Percentiles rank a stretch among this genome's conserved stretches.
These are phyloP conservation scores for Vicia villosa DNA, from an alignment of 306 rosid species.

Conservation along the genomic window DNA sequence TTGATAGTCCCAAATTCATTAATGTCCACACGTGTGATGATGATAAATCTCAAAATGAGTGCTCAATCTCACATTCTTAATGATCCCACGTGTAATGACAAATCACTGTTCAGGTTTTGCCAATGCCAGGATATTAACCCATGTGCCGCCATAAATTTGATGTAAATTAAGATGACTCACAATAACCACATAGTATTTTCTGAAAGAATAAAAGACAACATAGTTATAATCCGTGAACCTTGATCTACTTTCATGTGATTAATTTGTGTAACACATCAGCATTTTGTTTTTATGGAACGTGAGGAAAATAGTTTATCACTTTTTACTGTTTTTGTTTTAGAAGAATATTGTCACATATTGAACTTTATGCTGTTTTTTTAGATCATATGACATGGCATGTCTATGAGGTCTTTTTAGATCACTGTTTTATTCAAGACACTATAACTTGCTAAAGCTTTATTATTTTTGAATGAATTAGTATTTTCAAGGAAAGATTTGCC, in stretches of 20 bases:
- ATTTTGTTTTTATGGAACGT: background rate
- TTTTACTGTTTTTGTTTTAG: background rate
- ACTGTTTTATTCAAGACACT: too few species aligned
- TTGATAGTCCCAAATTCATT: conserved; percentile 14
- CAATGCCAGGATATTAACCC: background rate
- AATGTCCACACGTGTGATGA: conserved; percentile 23
- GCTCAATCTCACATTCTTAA: conserved; percentile 36
- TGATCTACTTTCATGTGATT: conserved; percentile 20
- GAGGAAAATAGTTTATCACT: background rate
- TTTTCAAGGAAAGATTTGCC: background rate
- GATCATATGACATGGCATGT: background rate
- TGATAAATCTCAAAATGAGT: conserved; percentile 30
- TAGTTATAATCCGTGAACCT: conserved; percentile 21
- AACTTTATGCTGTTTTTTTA: conserved; percentile 8
- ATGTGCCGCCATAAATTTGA: conserved; percentile 9
- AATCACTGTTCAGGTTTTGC: conserved; percentile 19
- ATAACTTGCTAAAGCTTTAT: too few species aligned
- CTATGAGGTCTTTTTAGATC: too few species aligned
- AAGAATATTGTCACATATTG: background rate
- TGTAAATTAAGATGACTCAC: background rate
- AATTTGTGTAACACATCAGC: conserved; percentile 22
- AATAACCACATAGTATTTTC: too few species aligned
- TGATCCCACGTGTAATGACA: conserved; percentile 34
- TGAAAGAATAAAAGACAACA: conserved; percentile 14
- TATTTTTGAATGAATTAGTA: background rate